These are phyloP conservation scores for Trapa incisa DNA, from an alignment of 345 rosid species.

Conservation along the genomic window DNA sequence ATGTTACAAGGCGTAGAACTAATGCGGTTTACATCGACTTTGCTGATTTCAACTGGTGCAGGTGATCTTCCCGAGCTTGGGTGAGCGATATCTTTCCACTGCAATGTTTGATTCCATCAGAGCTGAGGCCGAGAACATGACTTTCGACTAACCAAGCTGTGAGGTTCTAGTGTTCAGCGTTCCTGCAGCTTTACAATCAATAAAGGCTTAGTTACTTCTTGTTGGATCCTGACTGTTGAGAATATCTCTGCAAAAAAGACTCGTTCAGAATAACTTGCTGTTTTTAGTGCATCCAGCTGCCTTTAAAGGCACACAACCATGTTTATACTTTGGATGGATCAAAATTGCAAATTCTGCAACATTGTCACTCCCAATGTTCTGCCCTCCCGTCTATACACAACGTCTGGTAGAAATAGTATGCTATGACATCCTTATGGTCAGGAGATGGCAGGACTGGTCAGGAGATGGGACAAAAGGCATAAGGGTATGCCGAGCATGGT, in stretches of 20 bases:
- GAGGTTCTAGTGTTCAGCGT: no score
- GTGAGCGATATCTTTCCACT: constrained; percentile 65
- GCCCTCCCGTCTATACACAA: background rate
- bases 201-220: background rate
- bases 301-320: background rate
- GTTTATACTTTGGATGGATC: background rate
- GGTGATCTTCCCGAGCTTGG: constrained; percentile 61
- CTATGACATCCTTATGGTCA: background rate
- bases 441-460: background rate
- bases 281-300: background rate
- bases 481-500: no score
- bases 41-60: constrained; percentile 9
- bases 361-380: background rate
- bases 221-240: background rate
- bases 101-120: constrained; percentile 44
- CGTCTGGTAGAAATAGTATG: no score
- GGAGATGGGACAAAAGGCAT: background rate
- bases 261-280: background rate
- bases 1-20: background rate
- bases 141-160: constrained; percentile 9
- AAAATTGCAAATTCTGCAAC: background rate
- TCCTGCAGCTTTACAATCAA: background rate
- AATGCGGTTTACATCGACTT: background rate
- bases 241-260: background rate
- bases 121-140: constrained; percentile 46